Percentiles rank a stretch among this genome's conserved stretches.
phyloP scores from a whole-genome alignment of 495 filamentous ascomycete species.

The Hypoxylon crocopeplum region DNA sequence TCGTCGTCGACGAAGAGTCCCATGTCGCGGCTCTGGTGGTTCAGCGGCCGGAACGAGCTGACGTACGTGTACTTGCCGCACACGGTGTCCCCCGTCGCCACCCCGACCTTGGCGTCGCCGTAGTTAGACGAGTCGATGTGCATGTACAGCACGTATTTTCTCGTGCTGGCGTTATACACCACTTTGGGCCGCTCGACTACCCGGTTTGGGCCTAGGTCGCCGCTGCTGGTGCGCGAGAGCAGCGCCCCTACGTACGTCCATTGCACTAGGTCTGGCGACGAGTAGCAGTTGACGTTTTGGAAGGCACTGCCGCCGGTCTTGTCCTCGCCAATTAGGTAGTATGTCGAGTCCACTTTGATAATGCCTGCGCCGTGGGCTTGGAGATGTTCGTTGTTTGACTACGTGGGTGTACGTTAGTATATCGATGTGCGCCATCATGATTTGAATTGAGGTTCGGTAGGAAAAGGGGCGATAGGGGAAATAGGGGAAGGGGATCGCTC shows the following conservation, averaged over 20 bases:
- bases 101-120: constrained; percentile 68
- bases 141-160: constrained; percentile 66
- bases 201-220: constrained; percentile 67
- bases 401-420: constrained; percentile 1
- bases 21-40: constrained; percentile 65
- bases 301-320: constrained; percentile 65
- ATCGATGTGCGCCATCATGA: not conserved
- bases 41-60: constrained; percentile 53
- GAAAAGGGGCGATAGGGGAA: not conserved
- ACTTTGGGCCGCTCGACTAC: constrained; percentile 73
- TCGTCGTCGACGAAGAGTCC: constrained; percentile 67
- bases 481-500: too few species aligned
- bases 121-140: constrained; percentile 70
- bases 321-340: constrained; percentile 72
- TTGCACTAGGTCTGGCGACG: constrained; percentile 63
- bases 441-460: not conserved
- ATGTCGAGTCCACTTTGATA: constrained; percentile 60
- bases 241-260: constrained; percentile 66
- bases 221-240: constrained; percentile 55
- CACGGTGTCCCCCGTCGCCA: constrained; percentile 63
- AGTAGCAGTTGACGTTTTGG: constrained; percentile 65
- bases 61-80: constrained; percentile 62
- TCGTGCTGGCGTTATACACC: constrained; percentile 61
- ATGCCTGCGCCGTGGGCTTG: constrained; percentile 67
- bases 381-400: constrained; percentile 62